These are phyloP conservation scores for Moesziomyces sp. DNA, from an alignment of 1,284 basidiomycete genomes.

Conservation along the genomic window DNA sequence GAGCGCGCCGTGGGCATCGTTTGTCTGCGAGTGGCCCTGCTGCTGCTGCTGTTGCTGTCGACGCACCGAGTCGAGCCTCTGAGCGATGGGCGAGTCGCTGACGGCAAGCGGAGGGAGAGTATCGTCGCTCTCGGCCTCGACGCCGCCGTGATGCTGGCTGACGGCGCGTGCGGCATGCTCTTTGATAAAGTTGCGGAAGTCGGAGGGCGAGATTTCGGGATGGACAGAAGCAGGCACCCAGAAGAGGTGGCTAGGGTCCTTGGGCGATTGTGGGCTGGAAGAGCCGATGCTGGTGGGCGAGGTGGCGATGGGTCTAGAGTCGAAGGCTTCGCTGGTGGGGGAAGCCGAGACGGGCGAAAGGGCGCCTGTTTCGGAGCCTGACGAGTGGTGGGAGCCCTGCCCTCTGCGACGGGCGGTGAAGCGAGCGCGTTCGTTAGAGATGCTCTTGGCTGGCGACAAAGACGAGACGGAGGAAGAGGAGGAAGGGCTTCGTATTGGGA, in stretches of 20 bases:
- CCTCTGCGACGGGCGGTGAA: slow-evolving; percentile 58
- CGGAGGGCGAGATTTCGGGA: slow-evolving; percentile 94
- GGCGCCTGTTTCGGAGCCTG: slow-evolving; percentile 13
- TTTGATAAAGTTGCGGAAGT: slow-evolving; percentile 93
- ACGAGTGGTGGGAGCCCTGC: slow-evolving; percentile 29
- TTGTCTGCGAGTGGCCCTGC: slow-evolving; percentile 14
- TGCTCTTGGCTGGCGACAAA: slow-evolving; percentile 13
- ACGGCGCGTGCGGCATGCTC: slow-evolving; percentile 78
- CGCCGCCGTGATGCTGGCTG: slow-evolving; percentile 32
- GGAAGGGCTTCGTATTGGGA: slow-evolving; percentile 34
- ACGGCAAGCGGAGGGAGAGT: slow-evolving; percentile 22
- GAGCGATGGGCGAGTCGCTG: slow-evolving; percentile 43
- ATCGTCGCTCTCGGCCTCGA: slow-evolving; percentile 11
- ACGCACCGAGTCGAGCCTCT: slow-evolving; percentile 43
- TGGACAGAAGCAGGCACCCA: slow-evolving; percentile 97
- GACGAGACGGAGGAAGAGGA: slow-evolving; percentile 23
- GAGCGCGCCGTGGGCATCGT: slow-evolving; percentile 29
- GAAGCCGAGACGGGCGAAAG: slow-evolving; percentile 17
- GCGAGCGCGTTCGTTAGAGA: slow-evolving; percentile 31
- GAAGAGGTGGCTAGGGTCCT: slow-evolving; percentile 75
- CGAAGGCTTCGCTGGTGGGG: slow-evolving; percentile 21
- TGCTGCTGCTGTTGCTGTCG: slow-evolving; percentile 41
- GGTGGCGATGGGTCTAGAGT: slow-evolving; percentile 11
- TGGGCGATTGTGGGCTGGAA: slow-evolving; percentile 35
- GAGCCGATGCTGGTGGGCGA: slow-evolving; percentile 29